Base-by-base conservation (phyloP, 169 alveolate species). In the Cryptosporidium sp. region DNA sequence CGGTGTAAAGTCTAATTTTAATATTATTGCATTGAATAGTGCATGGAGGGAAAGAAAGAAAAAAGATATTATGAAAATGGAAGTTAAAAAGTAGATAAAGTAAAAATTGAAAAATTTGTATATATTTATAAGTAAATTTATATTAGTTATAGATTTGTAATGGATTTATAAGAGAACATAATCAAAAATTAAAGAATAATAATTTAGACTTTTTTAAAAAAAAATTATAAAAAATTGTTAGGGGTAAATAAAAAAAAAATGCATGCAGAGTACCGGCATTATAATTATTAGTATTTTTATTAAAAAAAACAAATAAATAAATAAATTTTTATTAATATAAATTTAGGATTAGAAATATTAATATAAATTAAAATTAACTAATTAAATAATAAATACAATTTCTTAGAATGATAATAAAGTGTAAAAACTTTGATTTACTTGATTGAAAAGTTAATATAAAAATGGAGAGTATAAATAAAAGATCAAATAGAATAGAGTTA, bases 191-290 rank as follows among this genome's bases (percentile, higher is more conserved):
- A 45, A 45, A 12, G 3, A 45, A 10, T 45, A 45, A 45, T 45
- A 1, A 31, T 31, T 31, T 31, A 31, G 35, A 26, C 26, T 26
- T 26, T n/a, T n/a, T n/a, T n/a, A n/a, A n/a, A 26, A 26, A 26
- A 26, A 26, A 26, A 0, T 26, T 26, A 0, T 26, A 31, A 62
- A 21, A 4, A 5, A 35, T 26, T 16, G n/a, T 26, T 10, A 8
- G 48, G 48, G 39, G 70, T 18, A n/a, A 23, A 53, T 18, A 14
- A 14, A 51, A 53, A 16, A 53, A 18, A 56, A 56, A 21, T 56
- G 65, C 65, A 56, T 56, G 65, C 65, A 56, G 65, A 56, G 65
- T 56, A 56, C 65, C 65, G 65, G 65, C 33, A 56, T 21, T 56
- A 56, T 56, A 18, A 56, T 3, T 21, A 56, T 3, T 18, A 3